Evolutionary conservation across 2,329 filamentous ascomycete genomes (phyloP), one percentile per base, ranked within the genome.

Genomic region (Colletotrichum sp.): DNA sequence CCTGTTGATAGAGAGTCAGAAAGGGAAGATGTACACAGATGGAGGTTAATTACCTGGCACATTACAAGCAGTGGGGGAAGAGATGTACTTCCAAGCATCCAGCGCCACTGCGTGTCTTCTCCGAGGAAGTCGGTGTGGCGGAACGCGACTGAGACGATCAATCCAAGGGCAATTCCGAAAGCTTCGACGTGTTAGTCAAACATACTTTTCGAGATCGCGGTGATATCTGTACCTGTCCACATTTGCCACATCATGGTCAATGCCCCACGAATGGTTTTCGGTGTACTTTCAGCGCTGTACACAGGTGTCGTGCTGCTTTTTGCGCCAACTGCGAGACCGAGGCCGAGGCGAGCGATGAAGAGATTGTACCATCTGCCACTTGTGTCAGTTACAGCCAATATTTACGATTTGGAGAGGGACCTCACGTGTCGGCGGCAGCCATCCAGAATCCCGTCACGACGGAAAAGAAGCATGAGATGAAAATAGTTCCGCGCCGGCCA

Each of bases 401-500:
- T 14, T 36, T 21, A 3, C 16, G 83, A 81, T 24, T 87, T 75
- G 5, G 3, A 3, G 8, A 34, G 4, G n/a, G 24, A 13, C 4
- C 92, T 65, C 90, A 89, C 62, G 90, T 89, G 62, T 92, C 86
- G 75, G 88, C 84, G 83, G 88, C 74, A 4, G 82, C 90, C 91
- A 93, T 68, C 90, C 90, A 81, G 90, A 91, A 55, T 83, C 89
- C 64, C 84, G 83, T 76, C 87, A 81, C n/a, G 86, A 83, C 81
- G 83, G 90, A 90, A 74, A 84, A 86, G 68, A 89, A 86, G 74
- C 91, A 92, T 3, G 91, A 91, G 70, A 92, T 87, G 80, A 93
- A 92, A 67, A 93, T 92, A 5, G 91, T 93, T 32, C 92, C 91
- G 3, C 92, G 88, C 38, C 92, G 89, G 7, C 92, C 92, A 70